Base-by-base conservation (phyloP, 1,139 yeast species). In the Hansenula anomala region DNA sequence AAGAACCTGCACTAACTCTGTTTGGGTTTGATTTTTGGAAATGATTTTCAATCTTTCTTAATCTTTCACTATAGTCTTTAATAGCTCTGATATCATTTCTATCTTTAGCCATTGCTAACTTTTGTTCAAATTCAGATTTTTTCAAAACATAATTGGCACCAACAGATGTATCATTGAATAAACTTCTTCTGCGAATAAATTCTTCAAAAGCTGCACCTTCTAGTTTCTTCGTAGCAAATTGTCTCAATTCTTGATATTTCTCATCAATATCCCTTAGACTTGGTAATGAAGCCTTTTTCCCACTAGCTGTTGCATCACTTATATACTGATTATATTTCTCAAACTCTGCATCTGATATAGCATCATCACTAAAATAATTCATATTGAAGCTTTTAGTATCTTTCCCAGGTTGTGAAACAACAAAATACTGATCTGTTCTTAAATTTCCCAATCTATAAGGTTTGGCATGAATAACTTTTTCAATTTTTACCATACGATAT, bases 401-500 rank as follows among this genome's bases (percentile, higher is more conserved):
- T 34, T 61, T 61, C 43, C 88, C 90, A 18, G 75, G 72, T 41
- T 71, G 67, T 41, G 66, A 58, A 47, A 71, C 56, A 58, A 66
- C 66, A 63, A 89, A 62, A 63, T 79, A 78, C 47, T 79, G 69
- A 58, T 80, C 79, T 49, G 80, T 73, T 55, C 27, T 44, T 45
- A 6, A 37, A 69, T 33, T 64, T 69, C 11, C 78, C 78, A 53
- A 81, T 62, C 61, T 66, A 59, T 83, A 83, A 20, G 80, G 75
- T 48, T 70, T 78, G 30, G 79, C 81, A 34, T 69, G 63, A 34
- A 75, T 73, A 24, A 82, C 71, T 40, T 78, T 83, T 48, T 79
- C 81, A 38, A 94, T 78, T 55, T 79, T 83, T 34, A 92, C 95
- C 76, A 90, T 75, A 51, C 97, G 73, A 61, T 92, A 92, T 44